A percentile compares a stretch with the other conserved stretches of the same genome.
Conservation (phyloP, 345 rosid genomes). For the Barbarea vulgaris region DNA sequence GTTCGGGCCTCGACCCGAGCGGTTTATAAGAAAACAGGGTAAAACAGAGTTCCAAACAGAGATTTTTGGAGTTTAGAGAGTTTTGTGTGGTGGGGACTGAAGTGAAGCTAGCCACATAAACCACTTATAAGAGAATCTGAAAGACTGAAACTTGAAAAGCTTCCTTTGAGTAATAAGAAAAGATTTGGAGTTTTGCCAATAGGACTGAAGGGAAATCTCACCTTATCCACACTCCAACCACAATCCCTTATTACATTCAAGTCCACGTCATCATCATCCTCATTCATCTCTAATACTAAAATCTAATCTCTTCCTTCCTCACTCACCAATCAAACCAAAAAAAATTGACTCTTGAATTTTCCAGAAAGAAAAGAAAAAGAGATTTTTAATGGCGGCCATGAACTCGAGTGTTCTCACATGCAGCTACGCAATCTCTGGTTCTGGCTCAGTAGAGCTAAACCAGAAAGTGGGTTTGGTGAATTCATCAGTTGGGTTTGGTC, state of each 20-base stretch:
- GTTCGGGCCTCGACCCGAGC: background rate
- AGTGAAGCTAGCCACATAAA: constrained; percentile 23
- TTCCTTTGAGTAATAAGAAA: constrained; percentile 3
- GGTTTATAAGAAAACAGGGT: background rate
- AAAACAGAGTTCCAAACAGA: constrained; percentile 8
- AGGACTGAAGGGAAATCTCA: constrained; percentile 78
- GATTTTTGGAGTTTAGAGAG: constrained; percentile 9
- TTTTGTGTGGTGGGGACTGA: constrained; percentile 26
- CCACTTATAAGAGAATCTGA: constrained; percentile 2
- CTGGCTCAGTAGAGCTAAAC: constrained; percentile 63
- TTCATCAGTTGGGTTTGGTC: constrained; percentile 45
- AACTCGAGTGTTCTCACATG: constrained; percentile 85
- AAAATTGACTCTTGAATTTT: background rate
- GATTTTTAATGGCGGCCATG: constrained; percentile 65
- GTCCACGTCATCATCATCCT: constrained; percentile 51
- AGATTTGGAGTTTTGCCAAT: constrained; percentile 53
- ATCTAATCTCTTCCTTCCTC: constrained; percentile 45
- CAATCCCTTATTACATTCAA: constrained; percentile 46
- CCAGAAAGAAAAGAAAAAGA: background rate
- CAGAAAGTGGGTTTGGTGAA: constrained; percentile 55
- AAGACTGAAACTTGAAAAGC: constrained; percentile 23
- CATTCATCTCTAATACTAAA: constrained; percentile 43
- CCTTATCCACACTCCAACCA: constrained; percentile 96
- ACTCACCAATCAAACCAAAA: constrained; percentile 32
- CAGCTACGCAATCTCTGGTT: constrained; percentile 68